Base-by-base conservation (phyloP, 2,329 filamentous ascomycete genomes). In the Neonectria hederae region DNA sequence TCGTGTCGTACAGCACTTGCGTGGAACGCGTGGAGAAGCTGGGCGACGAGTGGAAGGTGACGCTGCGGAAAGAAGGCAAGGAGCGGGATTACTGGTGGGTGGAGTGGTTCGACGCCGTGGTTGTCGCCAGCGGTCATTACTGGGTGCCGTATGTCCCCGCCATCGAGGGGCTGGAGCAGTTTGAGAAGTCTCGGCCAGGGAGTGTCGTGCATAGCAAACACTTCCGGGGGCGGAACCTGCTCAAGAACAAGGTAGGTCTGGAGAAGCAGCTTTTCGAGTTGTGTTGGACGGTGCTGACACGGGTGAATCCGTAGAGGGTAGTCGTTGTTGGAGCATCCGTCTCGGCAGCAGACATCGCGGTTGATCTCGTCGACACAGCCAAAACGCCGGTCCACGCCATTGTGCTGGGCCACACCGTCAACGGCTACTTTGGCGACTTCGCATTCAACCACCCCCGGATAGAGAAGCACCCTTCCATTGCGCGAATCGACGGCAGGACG, bases 281-380 rank as follows among this genome's bases (percentile, higher is more conserved):
- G 10, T 2, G 5, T 17, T 8, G 11, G 22, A 14, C 22, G 3
- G 3, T 24, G 32, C 62, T 67, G 43, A 67, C 49, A 1, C 21
- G n/a, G n/a, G 21, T 9, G 19, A 13, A n/a, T 42, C 35, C 57
- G 3, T 49, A 88, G 85, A 82, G 79, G 61, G 85, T 90, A 0
- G 79, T 91, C 1, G 83, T 89, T 0, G 86, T 91, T 2, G 89
- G 89, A 11, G 88, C 86, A 2, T 89, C 86, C 1, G 87, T 90
- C 4, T 90, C 88, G 0, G 88, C 85, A 0, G 84, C 86, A 32
- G 89, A 91, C 69, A 89, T 89, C 19, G 82, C 85, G 0, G 82
- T 84, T 59, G 83, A 86, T 54, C 78, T 89, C 4, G 75, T 83
- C n/a, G 77, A 79, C n/a, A 76, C 80, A 0, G 83, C 83, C 0